phyloP scores from a whole-genome alignment of 2,329 filamentous ascomycete species.

The Huntiella decipiens region DNA sequence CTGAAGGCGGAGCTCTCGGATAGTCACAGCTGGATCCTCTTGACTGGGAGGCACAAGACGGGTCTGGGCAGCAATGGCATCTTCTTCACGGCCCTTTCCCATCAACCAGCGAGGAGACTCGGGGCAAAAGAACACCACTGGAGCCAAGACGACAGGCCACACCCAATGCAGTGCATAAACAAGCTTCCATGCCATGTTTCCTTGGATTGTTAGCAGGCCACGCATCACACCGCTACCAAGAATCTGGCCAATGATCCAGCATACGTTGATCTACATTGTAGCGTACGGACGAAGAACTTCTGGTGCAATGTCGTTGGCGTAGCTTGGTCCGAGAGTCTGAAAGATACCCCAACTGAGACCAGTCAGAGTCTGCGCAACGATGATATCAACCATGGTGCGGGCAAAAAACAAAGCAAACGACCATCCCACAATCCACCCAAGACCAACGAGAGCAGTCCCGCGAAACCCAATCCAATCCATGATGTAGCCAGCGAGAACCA shows the following conservation, averaged over 20 bases:
- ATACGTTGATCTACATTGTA: constrained; percentile 24
- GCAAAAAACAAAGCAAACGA: constrained; percentile 27
- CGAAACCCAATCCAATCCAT: constrained; percentile 23
- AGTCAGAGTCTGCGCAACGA: constrained; percentile 22
- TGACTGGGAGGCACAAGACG: constrained; percentile 15
- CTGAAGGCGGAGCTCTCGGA: constrained; percentile 12
- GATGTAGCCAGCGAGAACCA: constrained; percentile 24
- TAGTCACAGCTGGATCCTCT: constrained; percentile 15
- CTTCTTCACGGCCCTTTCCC: constrained; percentile 19
- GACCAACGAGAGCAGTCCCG: constrained; percentile 22
- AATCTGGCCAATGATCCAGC: constrained; percentile 24
- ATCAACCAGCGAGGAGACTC: constrained; percentile 28
- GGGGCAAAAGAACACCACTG: constrained; percentile 19
- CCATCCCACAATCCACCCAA: constrained; percentile 19
- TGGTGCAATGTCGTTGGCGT: constrained; percentile 22
- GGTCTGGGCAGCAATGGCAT: constrained; percentile 15
- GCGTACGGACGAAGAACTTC: constrained; percentile 20
- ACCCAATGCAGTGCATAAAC: constrained; percentile 28
- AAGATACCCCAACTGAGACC: constrained; percentile 24
- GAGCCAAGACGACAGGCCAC: constrained; percentile 22
- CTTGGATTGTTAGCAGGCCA: constrained; percentile 17
- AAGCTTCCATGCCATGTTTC: constrained; percentile 24
- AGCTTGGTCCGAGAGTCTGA: constrained; percentile 23
- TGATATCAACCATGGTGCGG: constrained; percentile 17
- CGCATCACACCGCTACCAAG: constrained; percentile 22